Percentiles rank a stretch among this genome's conserved stretches.
Conservation (phyloP, 108 stramenopile genomes). For the Fragilaria crotonensis region DNA sequence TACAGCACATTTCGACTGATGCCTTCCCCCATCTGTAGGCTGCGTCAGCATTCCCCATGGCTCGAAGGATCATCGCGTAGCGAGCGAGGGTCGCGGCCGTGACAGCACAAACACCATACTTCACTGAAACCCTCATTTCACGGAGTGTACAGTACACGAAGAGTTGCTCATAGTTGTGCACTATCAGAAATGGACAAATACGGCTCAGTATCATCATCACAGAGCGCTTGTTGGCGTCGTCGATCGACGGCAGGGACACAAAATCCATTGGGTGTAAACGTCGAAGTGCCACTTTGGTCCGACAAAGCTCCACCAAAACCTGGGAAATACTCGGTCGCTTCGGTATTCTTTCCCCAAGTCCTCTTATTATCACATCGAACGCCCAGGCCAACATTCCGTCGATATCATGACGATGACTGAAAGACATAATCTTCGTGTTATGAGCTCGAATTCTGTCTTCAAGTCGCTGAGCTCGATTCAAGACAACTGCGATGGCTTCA, state of each 20-base stretch:
- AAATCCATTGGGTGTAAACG: neutral
- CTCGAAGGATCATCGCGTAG: neutral
- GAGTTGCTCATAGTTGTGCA: neutral
- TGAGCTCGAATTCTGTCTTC: neutral
- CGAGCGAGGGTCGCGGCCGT: neutral
- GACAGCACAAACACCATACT: neutral
- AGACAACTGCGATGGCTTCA: neutral
- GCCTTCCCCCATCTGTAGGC: neutral
- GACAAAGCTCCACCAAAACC: neutral
- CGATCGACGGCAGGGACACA: neutral
- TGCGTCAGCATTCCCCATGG: neutral
- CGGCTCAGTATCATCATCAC: neutral
- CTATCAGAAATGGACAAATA: neutral
- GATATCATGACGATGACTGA: neutral
- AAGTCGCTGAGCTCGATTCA: neutral
- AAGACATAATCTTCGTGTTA: neutral
- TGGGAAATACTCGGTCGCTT: neutral
- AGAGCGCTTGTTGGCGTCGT: neutral
- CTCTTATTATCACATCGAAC: neutral
- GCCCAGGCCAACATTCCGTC: neutral
- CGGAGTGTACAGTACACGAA: neutral
- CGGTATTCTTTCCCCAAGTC: neutral
- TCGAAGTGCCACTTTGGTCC: neutral
- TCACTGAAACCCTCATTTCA: neutral
- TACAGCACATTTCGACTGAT: neutral